A percentile compares a stretch with the other conserved stretches of the same genome.
These are phyloP conservation scores for Zostera marina DNA, from an alignment of 116 monocot species.

Conservation along the genomic window DNA sequence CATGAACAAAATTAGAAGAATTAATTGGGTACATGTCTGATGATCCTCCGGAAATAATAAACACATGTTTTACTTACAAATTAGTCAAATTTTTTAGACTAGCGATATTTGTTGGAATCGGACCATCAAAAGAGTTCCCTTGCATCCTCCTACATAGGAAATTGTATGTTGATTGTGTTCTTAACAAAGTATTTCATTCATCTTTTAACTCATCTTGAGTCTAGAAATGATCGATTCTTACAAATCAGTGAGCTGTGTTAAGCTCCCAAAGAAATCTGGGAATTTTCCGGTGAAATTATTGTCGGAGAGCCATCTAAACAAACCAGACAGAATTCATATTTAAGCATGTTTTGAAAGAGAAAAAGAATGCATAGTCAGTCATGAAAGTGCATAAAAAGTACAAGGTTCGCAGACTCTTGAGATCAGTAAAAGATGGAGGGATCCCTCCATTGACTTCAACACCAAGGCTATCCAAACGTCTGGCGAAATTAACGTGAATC, in stretches of 20 bases:
- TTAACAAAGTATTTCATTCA: neutral
- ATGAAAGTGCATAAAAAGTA: neutral
- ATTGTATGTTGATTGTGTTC: no score
- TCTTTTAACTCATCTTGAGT: neutral
- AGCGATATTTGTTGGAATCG: neutral
- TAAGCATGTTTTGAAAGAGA: neutral
- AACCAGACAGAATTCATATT: neutral
- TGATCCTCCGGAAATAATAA: no score
- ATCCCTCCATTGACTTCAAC: neutral
- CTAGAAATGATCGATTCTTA: neutral
- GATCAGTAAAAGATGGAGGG: neutral
- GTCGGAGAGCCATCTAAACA: slow-evolving; percentile 1
- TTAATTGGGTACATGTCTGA: no score
- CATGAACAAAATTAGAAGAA: neutral
- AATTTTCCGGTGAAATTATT: slow-evolving; percentile 2
- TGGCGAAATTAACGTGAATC: neutral
- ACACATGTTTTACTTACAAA: neutral
- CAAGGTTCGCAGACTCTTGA: neutral
- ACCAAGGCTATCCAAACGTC: neutral
- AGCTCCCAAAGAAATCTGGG: neutral
- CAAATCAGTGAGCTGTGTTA: neutral
- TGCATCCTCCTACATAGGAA: neutral
- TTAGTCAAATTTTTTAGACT: neutral
- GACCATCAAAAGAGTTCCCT: slow-evolving; percentile 1
- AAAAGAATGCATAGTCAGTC: neutral